Evolutionary conservation across 2,329 filamentous ascomycete species (phyloP), one percentile per base, ranked within the genome.

Genomic region (Calonectria hongkongensis): DNA sequence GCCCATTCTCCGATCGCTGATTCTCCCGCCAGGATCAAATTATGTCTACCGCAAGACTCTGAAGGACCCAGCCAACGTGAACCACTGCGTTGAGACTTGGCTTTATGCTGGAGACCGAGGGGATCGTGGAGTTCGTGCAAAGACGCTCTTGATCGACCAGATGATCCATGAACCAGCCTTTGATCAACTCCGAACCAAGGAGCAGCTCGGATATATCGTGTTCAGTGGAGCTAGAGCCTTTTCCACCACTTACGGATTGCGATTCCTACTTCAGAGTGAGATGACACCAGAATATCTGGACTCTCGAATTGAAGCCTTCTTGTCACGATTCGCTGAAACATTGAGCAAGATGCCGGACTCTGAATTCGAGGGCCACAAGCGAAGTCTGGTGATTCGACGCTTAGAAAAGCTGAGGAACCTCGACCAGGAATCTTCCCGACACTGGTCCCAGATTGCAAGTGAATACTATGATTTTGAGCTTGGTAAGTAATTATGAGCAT

Each of bases 181-280:
- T 81, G 95, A 99, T 84, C 95, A 98, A 83, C 89, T 99, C 9
- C 92, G 97, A 63, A 98, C 97, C 51, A 98, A 98, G 84, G 96
- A 99, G 83, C 96, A 99, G 85, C 92, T 99, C 8, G 97, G 97
- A 15, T 99, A 99, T 79, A 94, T 99, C 66, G 96, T 99, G 0
- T 98, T 96, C 84, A 96, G 94, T 62, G 94, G 95, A 33, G 88
- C 92, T 13, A 89, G 93, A 47, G 89, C 90, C 66, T 91, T 94
- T 68, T 87, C 92, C n/a, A 95, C 94, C 0, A 96, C 94, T 0
- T 93, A 95, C 79, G 95, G 94, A 1, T 97, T 97, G 84, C 91
- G 96, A 7, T 94, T 99, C 75, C 90, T 98, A 74, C 95, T 99
- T 36, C 97, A 99, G 86, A 98, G 95, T 81, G 96, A 99, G 85